Evolutionary conservation across 139 green algal species (phyloP).

Genomic region (Picochlorum sp.): DNA sequence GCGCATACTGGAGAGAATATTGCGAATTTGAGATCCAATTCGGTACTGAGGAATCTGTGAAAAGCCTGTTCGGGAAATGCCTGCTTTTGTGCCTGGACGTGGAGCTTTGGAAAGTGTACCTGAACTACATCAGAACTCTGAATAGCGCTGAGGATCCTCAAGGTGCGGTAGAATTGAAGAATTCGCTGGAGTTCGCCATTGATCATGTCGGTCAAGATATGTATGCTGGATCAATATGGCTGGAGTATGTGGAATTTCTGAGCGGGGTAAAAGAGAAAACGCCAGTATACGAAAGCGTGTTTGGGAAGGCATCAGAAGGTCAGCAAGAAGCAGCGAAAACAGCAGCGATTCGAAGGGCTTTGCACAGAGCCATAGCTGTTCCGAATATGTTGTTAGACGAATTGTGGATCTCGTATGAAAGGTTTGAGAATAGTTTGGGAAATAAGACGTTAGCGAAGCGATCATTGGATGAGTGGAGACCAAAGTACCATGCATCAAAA

Average conservation of each 20-base stretch:
- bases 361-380: conserved; percentile 67
- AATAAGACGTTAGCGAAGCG: conserved; percentile 38
- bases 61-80: conserved; percentile 69
- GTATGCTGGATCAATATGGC: conserved; percentile 69
- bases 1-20: conserved; percentile 50
- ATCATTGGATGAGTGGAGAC: conserved; percentile 71
- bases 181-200: no score
- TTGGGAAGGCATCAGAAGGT: conserved; percentile 31
- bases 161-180: no score
- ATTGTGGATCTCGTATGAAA: conserved; percentile 82
- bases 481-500: conserved; percentile 48
- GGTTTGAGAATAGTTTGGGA: conserved; percentile 55
- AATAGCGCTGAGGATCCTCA: conserved; percentile 38
- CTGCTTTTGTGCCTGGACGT: conserved; percentile 58
- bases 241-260: conserved; percentile 74
- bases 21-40: conserved; percentile 41
- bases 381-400: conserved; percentile 59
- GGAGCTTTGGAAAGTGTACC: conserved; percentile 70
- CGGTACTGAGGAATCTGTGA: conserved; percentile 27
- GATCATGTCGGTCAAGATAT: conserved; percentile 47
- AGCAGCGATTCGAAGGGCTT: conserved; percentile 45
- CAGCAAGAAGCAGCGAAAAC: conserved; percentile 39
- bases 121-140: conserved; percentile 62
- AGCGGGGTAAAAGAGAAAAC: conserved; percentile 38
- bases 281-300: conserved; percentile 52